Conservation (phyloP, 768 basidiomycete genomes). For the Kwoniella sp. region DNA sequence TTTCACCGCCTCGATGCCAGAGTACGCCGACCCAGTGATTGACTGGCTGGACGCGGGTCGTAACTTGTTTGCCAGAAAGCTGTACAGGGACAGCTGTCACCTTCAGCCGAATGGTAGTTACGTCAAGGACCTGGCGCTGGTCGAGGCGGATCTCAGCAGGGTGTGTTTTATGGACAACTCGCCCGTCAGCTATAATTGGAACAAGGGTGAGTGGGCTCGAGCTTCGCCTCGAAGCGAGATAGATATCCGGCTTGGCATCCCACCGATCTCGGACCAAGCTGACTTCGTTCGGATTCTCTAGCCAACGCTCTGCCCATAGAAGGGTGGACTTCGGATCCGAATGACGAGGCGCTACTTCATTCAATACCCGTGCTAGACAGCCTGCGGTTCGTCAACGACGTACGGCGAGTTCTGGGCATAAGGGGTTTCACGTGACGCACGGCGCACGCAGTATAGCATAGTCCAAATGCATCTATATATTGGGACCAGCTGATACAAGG, state of each 20-base stretch:
- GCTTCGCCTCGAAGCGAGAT: constrained; percentile 3
- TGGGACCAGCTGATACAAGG: too few species aligned
- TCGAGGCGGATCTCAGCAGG: constrained; percentile 84
- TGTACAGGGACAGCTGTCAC: constrained; percentile 94
- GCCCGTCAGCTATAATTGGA: constrained; percentile 82
- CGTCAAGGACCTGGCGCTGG: constrained; percentile 81
- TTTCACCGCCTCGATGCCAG: constrained; percentile 98
- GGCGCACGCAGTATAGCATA: too few species aligned
- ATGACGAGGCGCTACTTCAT: constrained; percentile 93
- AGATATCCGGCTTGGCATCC: too few species aligned
- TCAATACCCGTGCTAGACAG: constrained; percentile 93
- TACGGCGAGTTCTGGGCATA: constrained; percentile 81
- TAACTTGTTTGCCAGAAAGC: constrained; percentile 77
- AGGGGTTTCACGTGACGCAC: constrained; percentile 52
- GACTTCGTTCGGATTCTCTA: constrained; percentile 50
- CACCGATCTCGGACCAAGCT: too few species aligned
- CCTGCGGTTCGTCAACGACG: constrained; percentile 90
- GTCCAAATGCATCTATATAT: not conserved
- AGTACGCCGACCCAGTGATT: constrained; percentile 99
- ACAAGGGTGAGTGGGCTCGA: constrained; percentile 75
- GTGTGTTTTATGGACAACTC: constrained; percentile 96
- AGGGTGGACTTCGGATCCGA: constrained; percentile 97
- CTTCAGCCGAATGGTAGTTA: constrained; percentile 88
- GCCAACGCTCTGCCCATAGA: constrained; percentile 98
- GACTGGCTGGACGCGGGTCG: constrained; percentile 97